Base-by-base conservation (phyloP, 2,329 filamentous ascomycete genomes). In the Botrytis tulipae region DNA sequence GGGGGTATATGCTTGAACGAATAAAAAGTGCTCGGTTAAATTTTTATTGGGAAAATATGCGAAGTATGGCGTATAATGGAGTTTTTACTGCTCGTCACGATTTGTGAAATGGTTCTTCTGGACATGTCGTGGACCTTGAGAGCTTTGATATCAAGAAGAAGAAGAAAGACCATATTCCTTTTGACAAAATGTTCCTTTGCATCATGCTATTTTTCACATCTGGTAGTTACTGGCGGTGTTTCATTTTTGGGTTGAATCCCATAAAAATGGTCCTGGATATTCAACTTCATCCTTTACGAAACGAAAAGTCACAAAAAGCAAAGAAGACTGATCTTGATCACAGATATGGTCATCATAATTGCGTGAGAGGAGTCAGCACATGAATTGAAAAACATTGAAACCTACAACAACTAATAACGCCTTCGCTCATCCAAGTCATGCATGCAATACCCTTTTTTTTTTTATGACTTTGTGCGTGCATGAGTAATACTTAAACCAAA, bases 31-130 rank as follows among this genome's bases (percentile, higher is more conserved):
- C 48, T 42, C 48, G 35, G 48, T 57, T 40, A 68, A 42, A 25
- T 32, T 10, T 68, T 63, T 57, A 32, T n/a, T n/a, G 48, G 46
- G 66, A 32, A 57, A 42, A 57, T 25, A 16, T 57, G 25, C 29
- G 42, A 66, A 54, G 48, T 57, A 68, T 57, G 66, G 66, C 66
- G 66, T 68, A 68, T 10, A 32, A 42, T 42, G 66, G 66, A 68
- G 66, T 68, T 68, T 68, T 68, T 51, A 54, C 66, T 42, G 5
- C 35, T n/a, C 22, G n/a, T 40, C 37, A 57, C 66, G 4, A 42
- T 68, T 16, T 57, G 25, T 68, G 48, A 57, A 57, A 6, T 57
- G 35, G 48, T 42, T 57, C 44, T 66, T 48, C 66, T 57, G 66
- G 66, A 57, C 25, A 68, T 68, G 48, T 32, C 10, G 48, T 32